phyloP scores from a whole-genome alignment of 345 rosid species.

The Euphorbia tirucalli region DNA sequence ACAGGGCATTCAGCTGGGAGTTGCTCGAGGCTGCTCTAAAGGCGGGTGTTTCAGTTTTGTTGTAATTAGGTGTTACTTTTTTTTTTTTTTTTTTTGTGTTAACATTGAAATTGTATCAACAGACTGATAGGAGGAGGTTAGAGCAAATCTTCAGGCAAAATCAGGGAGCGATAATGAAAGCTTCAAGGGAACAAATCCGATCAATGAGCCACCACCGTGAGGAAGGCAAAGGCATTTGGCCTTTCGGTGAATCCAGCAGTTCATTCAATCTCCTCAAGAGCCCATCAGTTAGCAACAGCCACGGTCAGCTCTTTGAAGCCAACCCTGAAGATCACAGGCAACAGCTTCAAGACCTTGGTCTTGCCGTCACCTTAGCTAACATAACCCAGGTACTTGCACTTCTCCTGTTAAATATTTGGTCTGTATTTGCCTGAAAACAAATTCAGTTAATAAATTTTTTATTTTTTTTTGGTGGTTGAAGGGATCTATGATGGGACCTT shows the following conservation, averaged over 20 bases:
- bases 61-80: too few relatives aligned
- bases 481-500: slow-evolving; percentile 31
- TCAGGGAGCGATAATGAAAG: slow-evolving; percentile 11
- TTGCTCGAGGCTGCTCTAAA: slow-evolving; percentile 29
- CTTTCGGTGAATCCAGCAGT: slow-evolving; percentile 27
- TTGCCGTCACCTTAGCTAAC: slow-evolving; percentile 22
- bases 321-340: slow-evolving; percentile 5
- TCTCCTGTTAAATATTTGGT: too few relatives aligned
- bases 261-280: slow-evolving; percentile 21
- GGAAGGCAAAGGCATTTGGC: slow-evolving; percentile 33
- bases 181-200: slow-evolving; percentile 25
- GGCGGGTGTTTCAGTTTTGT: not conserved
- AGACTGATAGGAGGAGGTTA: slow-evolving; percentile 20
- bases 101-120: not conserved
- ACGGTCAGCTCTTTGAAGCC: slow-evolving; percentile 12
- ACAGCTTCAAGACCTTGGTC: slow-evolving; percentile 22
- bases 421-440: too few relatives aligned
- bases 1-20: slow-evolving; percentile 26
- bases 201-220: slow-evolving; percentile 22
- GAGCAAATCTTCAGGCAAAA: slow-evolving; percentile 20
- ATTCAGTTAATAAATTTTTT: too few relatives aligned
- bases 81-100: too few relatives aligned
- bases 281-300: not conserved
- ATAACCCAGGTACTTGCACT: slow-evolving; percentile 1
- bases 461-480: not conserved